Evolutionary conservation across 306 rosid species (phyloP).

Genomic region (Sindora glabra): DNA sequence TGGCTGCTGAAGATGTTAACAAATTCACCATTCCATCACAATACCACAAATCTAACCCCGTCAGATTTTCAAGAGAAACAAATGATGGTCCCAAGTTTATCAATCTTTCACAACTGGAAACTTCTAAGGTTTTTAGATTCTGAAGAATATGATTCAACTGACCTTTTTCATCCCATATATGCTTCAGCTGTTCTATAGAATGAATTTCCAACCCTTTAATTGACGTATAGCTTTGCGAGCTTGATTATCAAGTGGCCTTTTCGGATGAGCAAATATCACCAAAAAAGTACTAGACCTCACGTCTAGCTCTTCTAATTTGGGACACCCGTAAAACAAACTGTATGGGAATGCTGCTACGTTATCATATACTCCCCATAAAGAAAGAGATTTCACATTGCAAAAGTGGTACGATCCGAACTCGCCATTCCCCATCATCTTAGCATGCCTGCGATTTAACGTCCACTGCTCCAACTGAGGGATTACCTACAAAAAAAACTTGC

Average conservation of each 20-base stretch:
- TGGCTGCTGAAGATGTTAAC: not conserved
- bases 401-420: not conserved
- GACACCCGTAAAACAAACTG: not conserved
- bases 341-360: not conserved
- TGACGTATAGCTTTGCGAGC: not conserved
- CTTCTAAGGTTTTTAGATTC: not conserved
- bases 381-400: not conserved
- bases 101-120: not conserved
- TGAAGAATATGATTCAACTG: not conserved
- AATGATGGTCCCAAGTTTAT: not conserved
- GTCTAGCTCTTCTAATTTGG: not conserved
- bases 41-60: rapidly evolving
- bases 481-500: too few species aligned
- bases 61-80: not conserved
- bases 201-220: too few species aligned
- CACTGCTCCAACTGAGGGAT: too few species aligned
- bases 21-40: not conserved
- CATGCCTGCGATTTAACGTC: too few species aligned
- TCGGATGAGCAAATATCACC: not conserved
- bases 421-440: not conserved
- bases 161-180: not conserved
- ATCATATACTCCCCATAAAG: too few species aligned
- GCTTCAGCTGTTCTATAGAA: not conserved
- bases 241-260: not conserved
- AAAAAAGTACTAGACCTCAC: rapidly evolving